Percentiles rank a stretch among this genome's conserved stretches.
These are phyloP conservation scores for Talaromyces liani DNA, from an alignment of 495 filamentous ascomycete genomes.

Conservation along the genomic window DNA sequence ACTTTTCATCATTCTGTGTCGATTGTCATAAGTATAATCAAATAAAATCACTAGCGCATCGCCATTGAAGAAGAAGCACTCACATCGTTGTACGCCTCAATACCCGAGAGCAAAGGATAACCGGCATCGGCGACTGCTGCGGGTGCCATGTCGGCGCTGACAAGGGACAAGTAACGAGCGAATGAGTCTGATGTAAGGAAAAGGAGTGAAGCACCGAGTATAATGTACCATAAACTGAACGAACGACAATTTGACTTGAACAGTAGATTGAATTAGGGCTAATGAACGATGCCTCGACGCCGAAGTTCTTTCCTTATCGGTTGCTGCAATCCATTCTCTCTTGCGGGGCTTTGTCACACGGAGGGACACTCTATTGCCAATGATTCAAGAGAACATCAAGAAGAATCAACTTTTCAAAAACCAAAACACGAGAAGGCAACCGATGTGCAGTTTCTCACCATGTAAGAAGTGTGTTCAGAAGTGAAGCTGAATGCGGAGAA, in stretches of 20 bases:
- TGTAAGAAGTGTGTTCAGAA: background rate
- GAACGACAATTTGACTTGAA: background rate
- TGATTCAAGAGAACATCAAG: background rate
- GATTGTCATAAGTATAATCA: background rate
- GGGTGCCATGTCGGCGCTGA: background rate
- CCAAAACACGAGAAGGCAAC: background rate
- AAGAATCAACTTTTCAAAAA: background rate
- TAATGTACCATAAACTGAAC: background rate
- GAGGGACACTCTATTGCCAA: background rate
- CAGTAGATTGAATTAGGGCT: background rate
- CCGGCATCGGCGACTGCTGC: conserved; percentile 3
- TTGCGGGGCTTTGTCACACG: background rate
- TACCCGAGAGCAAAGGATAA: background rate
- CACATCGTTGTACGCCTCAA: conserved; percentile 1
- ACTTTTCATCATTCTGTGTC: background rate
- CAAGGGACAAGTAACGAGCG: background rate
- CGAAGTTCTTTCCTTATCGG: background rate
- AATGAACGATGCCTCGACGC: background rate
- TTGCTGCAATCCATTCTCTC: background rate
- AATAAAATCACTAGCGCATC: background rate
- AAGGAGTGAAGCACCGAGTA: background rate
- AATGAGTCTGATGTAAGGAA: background rate
- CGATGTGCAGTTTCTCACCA: background rate
- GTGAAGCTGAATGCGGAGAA: background rate
- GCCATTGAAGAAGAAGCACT: background rate